phyloP scores from a whole-genome alignment of 2,329 filamentous ascomycete species.

The Geosmithia morbida region DNA sequence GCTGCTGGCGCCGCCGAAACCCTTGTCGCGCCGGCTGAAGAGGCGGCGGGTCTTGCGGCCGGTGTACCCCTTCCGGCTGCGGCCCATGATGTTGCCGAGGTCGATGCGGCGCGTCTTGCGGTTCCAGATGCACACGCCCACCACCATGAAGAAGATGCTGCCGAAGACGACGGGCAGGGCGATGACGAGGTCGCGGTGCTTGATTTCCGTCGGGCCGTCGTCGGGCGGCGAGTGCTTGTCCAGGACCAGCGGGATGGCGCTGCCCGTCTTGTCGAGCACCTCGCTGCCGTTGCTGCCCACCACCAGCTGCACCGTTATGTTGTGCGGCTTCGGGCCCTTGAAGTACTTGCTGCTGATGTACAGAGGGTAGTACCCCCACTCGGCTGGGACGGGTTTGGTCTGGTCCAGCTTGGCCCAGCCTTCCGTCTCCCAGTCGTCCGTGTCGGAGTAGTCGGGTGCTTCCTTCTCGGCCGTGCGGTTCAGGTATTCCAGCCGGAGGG shows the following conservation, averaged over 20 bases:
- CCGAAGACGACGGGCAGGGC: constrained; percentile 36
- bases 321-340: constrained; percentile 19
- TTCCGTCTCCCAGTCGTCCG: constrained; percentile 14
- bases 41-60: constrained; percentile 22
- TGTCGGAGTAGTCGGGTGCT: constrained; percentile 14
- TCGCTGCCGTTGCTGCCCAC: constrained; percentile 16
- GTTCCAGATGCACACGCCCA: constrained; percentile 45
- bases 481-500: constrained; percentile 24
- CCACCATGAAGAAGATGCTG: constrained; percentile 27
- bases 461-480: constrained; percentile 20
- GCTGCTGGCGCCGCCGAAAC: neutral
- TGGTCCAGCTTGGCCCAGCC: constrained; percentile 21
- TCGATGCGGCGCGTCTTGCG: constrained; percentile 31
- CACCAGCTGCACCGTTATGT: constrained; percentile 32
- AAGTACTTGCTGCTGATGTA: constrained; percentile 22
- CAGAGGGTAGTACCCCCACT: constrained; percentile 33
- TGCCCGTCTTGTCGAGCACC: constrained; percentile 19
- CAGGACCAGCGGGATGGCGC: constrained; percentile 23
- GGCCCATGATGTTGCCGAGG: constrained; percentile 37
- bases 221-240: constrained; percentile 15
- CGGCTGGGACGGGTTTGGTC: constrained; percentile 17
- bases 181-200: constrained; percentile 31
- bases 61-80: constrained; percentile 21
- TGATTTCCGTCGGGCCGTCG: constrained; percentile 15
- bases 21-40: constrained; percentile 13